Base-by-base conservation (phyloP, 108 stramenopile species). In the Stephanodiscus triporus region DNA sequence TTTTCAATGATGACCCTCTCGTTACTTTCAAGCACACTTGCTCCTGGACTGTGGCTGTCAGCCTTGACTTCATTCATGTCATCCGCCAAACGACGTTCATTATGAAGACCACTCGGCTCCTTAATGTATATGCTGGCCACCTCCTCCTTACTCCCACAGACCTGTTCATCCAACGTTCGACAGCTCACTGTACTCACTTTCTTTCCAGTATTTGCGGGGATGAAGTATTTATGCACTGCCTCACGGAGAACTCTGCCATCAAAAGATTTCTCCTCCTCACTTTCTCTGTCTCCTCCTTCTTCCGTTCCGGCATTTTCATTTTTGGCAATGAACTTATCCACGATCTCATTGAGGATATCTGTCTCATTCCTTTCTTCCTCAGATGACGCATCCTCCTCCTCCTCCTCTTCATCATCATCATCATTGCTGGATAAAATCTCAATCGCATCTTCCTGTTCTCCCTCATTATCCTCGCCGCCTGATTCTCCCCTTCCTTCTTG, bases 301-400 rank as follows among this genome's bases (percentile, higher is more conserved):
- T 22, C 50, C 22, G 30, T 23, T 55, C n/a, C 48, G 45, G 24
- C 17, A 22, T 55, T 14, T 10, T 36, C 0, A 16, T 29, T 48
- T 45, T 57, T 62, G 37, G 63, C 72, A 70, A 73, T 73, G 42
- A 73, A 80, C 53, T 65, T 34, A 42, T 80, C 67, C 14, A 73
- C 79, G 10, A 47, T 53, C n/a, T 68, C 73, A 63, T 80, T 80
- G 17, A 80, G 40, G 9, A 63, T 57, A 22, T 72, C 59, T 13
- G 38, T 45, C 36, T 67, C 30, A 34, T 13, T 37, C 6, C 4
- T 8, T 49, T 67, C 66, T 51, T 38, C 66, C 11, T 24, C 66
- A 37, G 17, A 23, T 37, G 36, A 37, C 51, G 51, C 66, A 7
- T 59, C 43, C 32, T 29, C 24, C 29, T 24, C 29, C 26, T 63